Base-by-base conservation (phyloP, 148 eudicot genomes). In the Spergularia marina region DNA sequence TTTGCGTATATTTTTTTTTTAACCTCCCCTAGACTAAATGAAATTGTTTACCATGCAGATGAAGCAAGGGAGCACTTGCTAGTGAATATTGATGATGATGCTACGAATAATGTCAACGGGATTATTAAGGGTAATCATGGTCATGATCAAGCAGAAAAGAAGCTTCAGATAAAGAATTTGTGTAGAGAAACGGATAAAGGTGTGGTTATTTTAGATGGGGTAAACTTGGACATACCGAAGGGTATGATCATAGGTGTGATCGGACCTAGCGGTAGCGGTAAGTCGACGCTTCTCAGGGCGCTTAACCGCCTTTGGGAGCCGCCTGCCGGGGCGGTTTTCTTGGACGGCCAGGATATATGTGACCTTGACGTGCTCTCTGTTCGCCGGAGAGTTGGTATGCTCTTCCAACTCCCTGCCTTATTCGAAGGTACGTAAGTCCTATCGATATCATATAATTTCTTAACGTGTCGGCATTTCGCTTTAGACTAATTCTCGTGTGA, bases 211-310 rank as follows among this genome's bases (percentile, higher is more conserved):
- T 76, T 81, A 66, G 80, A 81, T 59, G 80, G 77, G 47, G 70
- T 81, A 53, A 47, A 81, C 64, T 15, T 81, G 36, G 63, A 81
- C 6, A 76, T 81, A 71, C 76, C 83, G 12, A 76, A 10, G 73
- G 83, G 83, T 17, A 66, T 65, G 77, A 81, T 81, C 36, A 67
- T 81, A 6, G 83, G 83, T 53, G 78, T 81, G 25, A 76, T 81
- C 17, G 83, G 83, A n/a, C 83, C 83, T 0, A 81, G 83, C 39
- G 83, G 83, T 23, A 76, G 83, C 34, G 83, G 83, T 0, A 81
- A 81, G 64, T 81, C 83, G 55, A 81, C 83, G 64, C 40, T 81
- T 59, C 70, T 81, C 0, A 72, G 80, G 63, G 83, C 83, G 0
- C 54, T 81, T 16, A 81, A 81, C n/a, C 73, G 80, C 7, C 13